Evolutionary conservation across 2,329 filamentous ascomycete genomes (phyloP), one percentile per base, ranked within the genome.

Genomic region (Sclerotinia sclerotiorum): DNA sequence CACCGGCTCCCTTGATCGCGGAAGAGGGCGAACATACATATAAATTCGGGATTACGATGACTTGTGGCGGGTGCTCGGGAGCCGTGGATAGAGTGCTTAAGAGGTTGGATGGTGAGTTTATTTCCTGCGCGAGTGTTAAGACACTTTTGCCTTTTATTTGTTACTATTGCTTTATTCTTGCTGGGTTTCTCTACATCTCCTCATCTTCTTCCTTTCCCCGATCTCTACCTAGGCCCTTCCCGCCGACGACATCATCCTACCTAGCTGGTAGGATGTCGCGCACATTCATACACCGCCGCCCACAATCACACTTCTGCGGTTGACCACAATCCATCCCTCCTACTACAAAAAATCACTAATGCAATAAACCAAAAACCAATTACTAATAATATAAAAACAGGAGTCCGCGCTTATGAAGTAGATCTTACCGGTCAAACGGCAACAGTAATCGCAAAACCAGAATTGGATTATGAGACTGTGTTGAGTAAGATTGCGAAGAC

Each of bases 11-110:
- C n/a, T 54, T 64, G 11, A 21, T 65, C 48, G 62, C 60, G 39
- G 69, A 32, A 21, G 73, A 72, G 70, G 71, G 71, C 17, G 71
- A 71, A 57, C 93, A 97, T 84, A 92, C 88, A 74, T 98, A 98
- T 90, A 92, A 95, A 81, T 98, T 98, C 85, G 89, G 94, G 81
- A 88, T 98, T 80, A 85, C 84, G 81, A 99, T 99, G 95, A 91
- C 84, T 85, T 99, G 95, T 83, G 88, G 92, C 79, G 95, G 95
- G 80, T 99, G 95, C 89, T 97, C 94, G 57, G 93, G 94, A 77
- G 95, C 95, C 74, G 86, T 99, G 56, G 91, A 97, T 81, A 87
- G 93, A 65, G 93, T 97, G 57, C 88, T 99, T 73, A 94, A 92
- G 84, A 97, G 93, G 83, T 88, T 97, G 2, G 90, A 96, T 27